phyloP scores from a whole-genome alignment of 176 grass and related monocot species.

The Echinochloa phyllopogon region DNA sequence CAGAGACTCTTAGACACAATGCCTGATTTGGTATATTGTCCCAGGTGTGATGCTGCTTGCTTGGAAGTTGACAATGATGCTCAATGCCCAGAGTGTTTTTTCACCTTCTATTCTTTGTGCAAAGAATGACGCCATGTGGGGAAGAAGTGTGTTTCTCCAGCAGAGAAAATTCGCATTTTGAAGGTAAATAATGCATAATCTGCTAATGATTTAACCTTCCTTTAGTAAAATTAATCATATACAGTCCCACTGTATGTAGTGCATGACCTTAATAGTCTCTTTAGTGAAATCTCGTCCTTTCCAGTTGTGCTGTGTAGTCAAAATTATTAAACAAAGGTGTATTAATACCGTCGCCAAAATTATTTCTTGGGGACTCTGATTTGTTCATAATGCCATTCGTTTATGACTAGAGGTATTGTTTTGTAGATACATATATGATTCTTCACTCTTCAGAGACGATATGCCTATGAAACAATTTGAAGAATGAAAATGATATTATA shows the following conservation, averaged over 20 bases:
- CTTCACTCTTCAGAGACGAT: neutral
- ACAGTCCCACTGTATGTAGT: neutral
- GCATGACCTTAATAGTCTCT: neutral
- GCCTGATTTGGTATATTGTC: slow-evolving; percentile 71
- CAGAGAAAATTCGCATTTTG: slow-evolving; percentile 57
- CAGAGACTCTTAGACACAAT: slow-evolving; percentile 71
- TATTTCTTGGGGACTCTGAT: neutral
- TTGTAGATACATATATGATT: slow-evolving; percentile 12
- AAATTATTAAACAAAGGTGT: neutral
- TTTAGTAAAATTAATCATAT: slow-evolving; percentile 12
- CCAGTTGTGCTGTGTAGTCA: neutral
- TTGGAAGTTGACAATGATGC: slow-evolving; percentile 78
- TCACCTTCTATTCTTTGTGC: slow-evolving; percentile 81
- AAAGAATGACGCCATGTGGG: slow-evolving; percentile 66
- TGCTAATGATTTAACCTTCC: neutral
- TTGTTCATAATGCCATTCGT: neutral
- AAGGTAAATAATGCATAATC: slow-evolving; percentile 50
- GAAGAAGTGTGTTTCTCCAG: slow-evolving; percentile 51
- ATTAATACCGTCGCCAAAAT: neutral
- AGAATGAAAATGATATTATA: neutral
- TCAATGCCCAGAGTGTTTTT: slow-evolving; percentile 72
- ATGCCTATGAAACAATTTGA: neutral
- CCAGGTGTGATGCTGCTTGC: slow-evolving; percentile 72
- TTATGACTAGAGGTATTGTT: neutral
- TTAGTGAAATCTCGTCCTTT: neutral